phyloP scores from a whole-genome alignment of 129 eudicot species.

The Centaurea solstitialis region DNA sequence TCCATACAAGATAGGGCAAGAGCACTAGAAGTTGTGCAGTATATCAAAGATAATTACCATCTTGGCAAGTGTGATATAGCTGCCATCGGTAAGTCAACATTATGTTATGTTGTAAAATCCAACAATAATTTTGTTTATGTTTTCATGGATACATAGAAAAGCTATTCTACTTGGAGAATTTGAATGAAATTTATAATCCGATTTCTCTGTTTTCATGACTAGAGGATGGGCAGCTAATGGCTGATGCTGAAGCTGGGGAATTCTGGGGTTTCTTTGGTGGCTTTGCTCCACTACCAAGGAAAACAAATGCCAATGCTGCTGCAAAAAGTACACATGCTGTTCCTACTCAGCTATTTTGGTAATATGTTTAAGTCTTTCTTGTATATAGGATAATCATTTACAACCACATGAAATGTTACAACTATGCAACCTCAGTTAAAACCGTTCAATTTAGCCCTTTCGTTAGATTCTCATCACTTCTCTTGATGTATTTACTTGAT shows the following conservation, averaged over 20 bases:
- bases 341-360: slow-evolving; percentile 65
- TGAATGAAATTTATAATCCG: not conserved
- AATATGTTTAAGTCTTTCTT: slow-evolving; percentile 14
- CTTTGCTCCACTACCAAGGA: slow-evolving; percentile 93
- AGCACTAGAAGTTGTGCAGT: slow-evolving; percentile 91
- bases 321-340: slow-evolving; percentile 33
- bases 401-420: too few species aligned
- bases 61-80: slow-evolving; percentile 85
- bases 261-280: slow-evolving; percentile 97
- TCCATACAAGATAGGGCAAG: slow-evolving; percentile 93
- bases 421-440: too few species aligned
- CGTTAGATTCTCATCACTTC: too few species aligned
- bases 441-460: too few species aligned
- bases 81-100: slow-evolving; percentile 59
- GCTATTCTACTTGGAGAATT: not conserved
- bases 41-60: slow-evolving; percentile 80
- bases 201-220: slow-evolving; percentile 3
- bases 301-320: slow-evolving; percentile 44
- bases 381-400: not conserved
- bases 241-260: slow-evolving; percentile 94
- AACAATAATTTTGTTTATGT: not conserved
- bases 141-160: not conserved
- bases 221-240: slow-evolving; percentile 95
- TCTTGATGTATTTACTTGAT: too few species aligned
- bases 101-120: not conserved